Conservation (phyloP, 1,284 basidiomycete species). For the Malassezia equina region DNA sequence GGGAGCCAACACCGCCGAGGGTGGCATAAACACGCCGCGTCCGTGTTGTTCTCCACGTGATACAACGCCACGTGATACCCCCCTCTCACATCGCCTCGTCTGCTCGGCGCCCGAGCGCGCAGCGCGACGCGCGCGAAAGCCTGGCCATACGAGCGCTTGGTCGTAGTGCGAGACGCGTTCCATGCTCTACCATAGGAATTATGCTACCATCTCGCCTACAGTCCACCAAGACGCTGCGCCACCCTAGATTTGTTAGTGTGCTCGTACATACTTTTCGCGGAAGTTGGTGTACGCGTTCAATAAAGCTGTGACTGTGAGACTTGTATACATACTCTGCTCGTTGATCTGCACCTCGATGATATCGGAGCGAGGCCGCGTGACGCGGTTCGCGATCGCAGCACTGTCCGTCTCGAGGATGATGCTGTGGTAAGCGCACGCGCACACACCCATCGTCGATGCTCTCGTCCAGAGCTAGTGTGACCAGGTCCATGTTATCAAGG, state of each 20-base stretch:
- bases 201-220: constrained; percentile 3
- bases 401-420: constrained; percentile 96
- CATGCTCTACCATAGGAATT: no score
- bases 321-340: constrained; percentile 59
- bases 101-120: background rate
- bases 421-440: constrained; percentile 50
- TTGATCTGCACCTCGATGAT: constrained; percentile 95
- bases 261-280: constrained; percentile 22
- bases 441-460: constrained; percentile 92
- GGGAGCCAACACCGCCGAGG: background rate
- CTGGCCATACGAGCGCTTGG: no score
- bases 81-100: background rate
- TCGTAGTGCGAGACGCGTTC: no score
- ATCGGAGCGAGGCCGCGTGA: constrained; percentile 83
- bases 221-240: constrained; percentile 15
- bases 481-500: constrained; percentile 86
- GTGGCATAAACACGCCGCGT: constrained; percentile 9
- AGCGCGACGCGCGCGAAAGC: background rate
- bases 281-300: constrained; percentile 47
- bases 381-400: constrained; percentile 83
- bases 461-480: constrained; percentile 87
- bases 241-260: background rate
- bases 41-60: constrained; percentile 8
- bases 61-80: constrained; percentile 5
- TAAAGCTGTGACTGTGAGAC: constrained; percentile 27